These are phyloP conservation scores for Tuber umbilicatum DNA, from an alignment of 495 filamentous ascomycete genomes.

Conservation along the genomic window DNA sequence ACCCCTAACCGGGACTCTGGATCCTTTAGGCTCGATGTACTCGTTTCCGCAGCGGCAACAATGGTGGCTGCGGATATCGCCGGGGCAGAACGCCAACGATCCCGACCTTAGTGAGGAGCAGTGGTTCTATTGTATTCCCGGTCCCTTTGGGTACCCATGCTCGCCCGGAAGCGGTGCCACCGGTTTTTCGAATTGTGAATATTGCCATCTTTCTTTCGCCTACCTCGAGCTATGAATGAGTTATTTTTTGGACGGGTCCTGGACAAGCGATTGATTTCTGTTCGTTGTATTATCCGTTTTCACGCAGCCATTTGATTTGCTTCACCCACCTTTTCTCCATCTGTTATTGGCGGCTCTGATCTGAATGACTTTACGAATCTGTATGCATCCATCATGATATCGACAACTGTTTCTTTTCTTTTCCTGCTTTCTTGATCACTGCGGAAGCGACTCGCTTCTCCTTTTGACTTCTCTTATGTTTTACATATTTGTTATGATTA, in stretches of 20 bases:
- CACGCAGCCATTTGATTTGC: not conserved
- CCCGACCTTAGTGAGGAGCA: not conserved
- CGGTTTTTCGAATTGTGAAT: not conserved
- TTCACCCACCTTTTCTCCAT: not conserved
- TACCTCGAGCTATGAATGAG: not conserved
- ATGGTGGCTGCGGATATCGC: not conserved
- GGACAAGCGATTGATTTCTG: not conserved
- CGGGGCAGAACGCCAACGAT: not conserved
- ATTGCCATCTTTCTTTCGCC: not conserved
- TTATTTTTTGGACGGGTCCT: not conserved
- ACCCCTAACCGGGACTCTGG: not conserved
- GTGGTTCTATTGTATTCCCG: not conserved
- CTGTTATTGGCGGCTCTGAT: not conserved
- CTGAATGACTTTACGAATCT: constrained; percentile 1
- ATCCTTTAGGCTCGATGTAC: not conserved
- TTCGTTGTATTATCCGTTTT: not conserved
- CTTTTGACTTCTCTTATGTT: not conserved
- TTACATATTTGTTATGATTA: not conserved
- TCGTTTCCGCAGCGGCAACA: constrained; percentile 1
- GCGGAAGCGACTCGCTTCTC: not conserved
- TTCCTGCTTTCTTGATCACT: not conserved
- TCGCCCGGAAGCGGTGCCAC: not conserved
- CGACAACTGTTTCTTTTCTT: not conserved
- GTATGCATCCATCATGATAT: constrained; percentile 2
- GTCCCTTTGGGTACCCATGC: not conserved